Base-by-base conservation (phyloP, 495 filamentous ascomycete genomes). In the Xylaria venustula region DNA sequence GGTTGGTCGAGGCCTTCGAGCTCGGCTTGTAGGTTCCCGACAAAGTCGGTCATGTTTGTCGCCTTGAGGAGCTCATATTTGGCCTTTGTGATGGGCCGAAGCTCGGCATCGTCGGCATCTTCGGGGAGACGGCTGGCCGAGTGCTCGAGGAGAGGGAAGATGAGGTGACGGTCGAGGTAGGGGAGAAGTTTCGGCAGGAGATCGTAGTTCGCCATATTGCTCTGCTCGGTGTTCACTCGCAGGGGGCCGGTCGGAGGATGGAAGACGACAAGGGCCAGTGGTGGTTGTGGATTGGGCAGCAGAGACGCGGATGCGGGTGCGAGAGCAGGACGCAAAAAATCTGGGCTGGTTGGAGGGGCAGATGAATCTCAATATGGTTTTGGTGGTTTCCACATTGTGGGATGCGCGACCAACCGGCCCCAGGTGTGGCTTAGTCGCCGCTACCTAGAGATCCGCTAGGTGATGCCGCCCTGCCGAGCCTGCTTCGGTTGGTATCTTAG, bases 31-130 rank as follows among this genome's bases (percentile, higher is more conserved):
- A 98, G 79, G 63, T 87, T 87, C 64, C 91, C 91, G 41, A 97
- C 90, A 73, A 95, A 98, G 75, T 98, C 94, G 66, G 87, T 91
- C 94, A 98, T 98, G 81, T 98, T 95, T 58, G 94, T 96, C 73
- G 89, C 85, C 82, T 96, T 93, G 57, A 97, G 85, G 28, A 98
- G 85, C 74, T 92, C 87, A 73, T 91, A 97, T 73, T 96, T 96
- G 69, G 90, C 86, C 70, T 88, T 85, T 28, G 84, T 86, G 65
- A 93, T 87, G 68, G 91, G 88, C 53, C 82, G 78, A 34, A 88
- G 78, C 60, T 81, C 77, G 63, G 81, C 82, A 61, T 81, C 78
- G 44, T 83, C 81, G 58, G 83, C 81, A 67, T 83, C 83, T 74
- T 86, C 85, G 54, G 72, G 77, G 6, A 78, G 69, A 64, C 87